phyloP scores from a whole-genome alignment of 2,329 filamentous ascomycete species.

The Microdochium bolleyi region DNA sequence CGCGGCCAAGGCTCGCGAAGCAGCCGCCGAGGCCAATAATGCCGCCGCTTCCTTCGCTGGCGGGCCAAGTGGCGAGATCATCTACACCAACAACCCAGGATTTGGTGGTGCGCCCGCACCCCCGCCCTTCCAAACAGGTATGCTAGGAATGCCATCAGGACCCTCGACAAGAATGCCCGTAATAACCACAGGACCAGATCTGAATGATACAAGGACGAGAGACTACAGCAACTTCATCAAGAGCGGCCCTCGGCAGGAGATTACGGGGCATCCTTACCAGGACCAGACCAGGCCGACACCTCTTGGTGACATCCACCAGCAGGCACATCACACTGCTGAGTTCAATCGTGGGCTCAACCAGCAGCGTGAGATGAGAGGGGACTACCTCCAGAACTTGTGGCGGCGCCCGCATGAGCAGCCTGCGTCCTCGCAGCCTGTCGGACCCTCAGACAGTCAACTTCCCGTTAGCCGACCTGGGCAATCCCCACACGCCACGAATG shows the following conservation, averaged over 20 bases:
- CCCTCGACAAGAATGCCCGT: constrained; percentile 69
- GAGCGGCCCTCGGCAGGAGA: constrained; percentile 80
- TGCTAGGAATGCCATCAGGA: constrained; percentile 57
- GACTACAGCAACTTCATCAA: constrained; percentile 75
- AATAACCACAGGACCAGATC: constrained; percentile 73
- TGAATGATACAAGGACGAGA: constrained; percentile 67
- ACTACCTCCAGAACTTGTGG: constrained; percentile 79
- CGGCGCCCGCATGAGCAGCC: constrained; percentile 75
- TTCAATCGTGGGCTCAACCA: constrained; percentile 80
- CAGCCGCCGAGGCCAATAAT: constrained; percentile 62
- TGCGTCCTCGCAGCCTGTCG: constrained; percentile 37
- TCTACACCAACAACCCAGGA: constrained; percentile 71
- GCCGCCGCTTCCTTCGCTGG: constrained; percentile 48
- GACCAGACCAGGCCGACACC: constrained; percentile 74
- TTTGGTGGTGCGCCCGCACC: constrained; percentile 61
- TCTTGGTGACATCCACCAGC: constrained; percentile 71
- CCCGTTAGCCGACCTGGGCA: constrained; percentile 46
- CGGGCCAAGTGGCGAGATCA: constrained; percentile 74
- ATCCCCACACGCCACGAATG: constrained; percentile 48
- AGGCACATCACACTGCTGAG: constrained; percentile 82
- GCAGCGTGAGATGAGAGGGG: constrained; percentile 68
- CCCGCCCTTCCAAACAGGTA: constrained; percentile 63
- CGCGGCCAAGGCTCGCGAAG: constrained; percentile 79
- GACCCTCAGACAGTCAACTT: constrained; percentile 29
- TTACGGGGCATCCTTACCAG: constrained; percentile 79